Percentiles rank a stretch among this genome's conserved stretches.
phyloP scores from a whole-genome alignment of 2,329 filamentous ascomycete species.

The Eutypella sp. region DNA sequence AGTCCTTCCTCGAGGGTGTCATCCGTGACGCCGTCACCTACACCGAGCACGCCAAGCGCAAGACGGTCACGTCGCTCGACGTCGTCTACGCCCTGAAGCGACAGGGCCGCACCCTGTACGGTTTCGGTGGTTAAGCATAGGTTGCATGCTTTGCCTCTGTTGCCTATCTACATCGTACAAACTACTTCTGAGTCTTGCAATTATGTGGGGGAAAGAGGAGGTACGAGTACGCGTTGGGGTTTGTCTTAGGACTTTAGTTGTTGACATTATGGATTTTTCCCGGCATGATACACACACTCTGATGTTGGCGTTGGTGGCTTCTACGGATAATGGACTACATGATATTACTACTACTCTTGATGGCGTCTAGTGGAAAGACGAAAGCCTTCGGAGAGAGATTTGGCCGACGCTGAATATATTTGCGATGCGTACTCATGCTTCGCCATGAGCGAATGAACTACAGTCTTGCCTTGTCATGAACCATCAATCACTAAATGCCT shows the following conservation, averaged over 20 bases:
- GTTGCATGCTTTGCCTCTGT: conserved; percentile 1
- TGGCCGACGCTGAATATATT: conserved; percentile 24
- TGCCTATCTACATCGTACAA: conserved; percentile 2
- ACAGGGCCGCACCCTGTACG: conserved; percentile 63
- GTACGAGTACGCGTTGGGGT: not conserved
- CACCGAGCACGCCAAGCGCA: conserved; percentile 79
- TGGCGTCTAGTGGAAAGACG: conserved; percentile 16
- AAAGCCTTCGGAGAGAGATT: conserved; percentile 13
- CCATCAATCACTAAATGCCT: too few relatives aligned
- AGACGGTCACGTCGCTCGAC: conserved; percentile 63
- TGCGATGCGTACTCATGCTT: conserved; percentile 16
- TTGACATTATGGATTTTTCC: conserved; percentile 3
- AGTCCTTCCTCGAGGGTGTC: conserved; percentile 79
- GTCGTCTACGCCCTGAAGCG: conserved; percentile 61
- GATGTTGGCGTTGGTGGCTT: conserved; percentile 26
- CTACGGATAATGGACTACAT: conserved; percentile 21
- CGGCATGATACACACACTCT: conserved; percentile 28
- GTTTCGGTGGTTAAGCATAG: conserved; percentile 62
- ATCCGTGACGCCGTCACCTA: conserved; percentile 77
- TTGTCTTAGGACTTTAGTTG: not conserved
- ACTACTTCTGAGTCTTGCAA: not conserved
- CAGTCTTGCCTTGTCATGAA: not conserved
- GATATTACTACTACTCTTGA: conserved; percentile 20
- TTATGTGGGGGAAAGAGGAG: not conserved
- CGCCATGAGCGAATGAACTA: conserved; percentile 12